Evolutionary conservation across 1,284 basidiomycete species (phyloP), one percentile per base, ranked within the genome.

Genomic region (Tetrapyrgos nigripes): DNA sequence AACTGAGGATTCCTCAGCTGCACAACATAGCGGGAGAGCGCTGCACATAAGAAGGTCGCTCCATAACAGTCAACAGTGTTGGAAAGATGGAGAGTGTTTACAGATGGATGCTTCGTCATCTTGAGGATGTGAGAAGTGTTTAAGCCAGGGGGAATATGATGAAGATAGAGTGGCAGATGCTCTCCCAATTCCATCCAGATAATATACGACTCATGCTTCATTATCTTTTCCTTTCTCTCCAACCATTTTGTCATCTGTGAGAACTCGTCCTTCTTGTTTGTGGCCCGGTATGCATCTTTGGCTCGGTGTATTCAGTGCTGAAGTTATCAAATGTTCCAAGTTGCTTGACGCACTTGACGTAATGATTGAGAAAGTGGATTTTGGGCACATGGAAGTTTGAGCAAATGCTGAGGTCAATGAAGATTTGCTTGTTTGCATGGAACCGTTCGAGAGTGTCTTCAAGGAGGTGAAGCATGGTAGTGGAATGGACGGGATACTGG

Each of bases 1-100:
- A 61, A 23, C 3, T 33, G 14, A 0, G 67, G 65, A 28, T 66
- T 29, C 6, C 59, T 58, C 29, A 59, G 52, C 4, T 53, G 46
- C 2, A 67, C 63, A 14, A 71, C 55, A 46, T 64, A 75, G 1
- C 63, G 62, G 1, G 68, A 63, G n/a, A 75, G 66, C 1, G 71
- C 72, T n/a, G 69, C 64, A 10, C 53, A 58, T 37, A 77, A 70
- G 37, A 58, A 57, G 1, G 35, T 43, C 1, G 71, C 71, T 1
- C 71, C 67, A 50, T 76, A 75, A 6, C 60, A 37, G 8, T 43
- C 5, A 26, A 17, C 21, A 3, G 19, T n/a, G 21, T 19, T 24
- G 6, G 33, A n/a, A 1, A 21, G 28, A 3, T 49, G 52, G 9
- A 73, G 9, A 8, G 31, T 8, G 31, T 33, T 33, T 8, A 8